A percentile compares a stretch with the other conserved stretches of the same genome.
These are phyloP conservation scores for Xylaria telfairii DNA, from an alignment of 495 filamentous ascomycete species.

Conservation along the genomic window DNA sequence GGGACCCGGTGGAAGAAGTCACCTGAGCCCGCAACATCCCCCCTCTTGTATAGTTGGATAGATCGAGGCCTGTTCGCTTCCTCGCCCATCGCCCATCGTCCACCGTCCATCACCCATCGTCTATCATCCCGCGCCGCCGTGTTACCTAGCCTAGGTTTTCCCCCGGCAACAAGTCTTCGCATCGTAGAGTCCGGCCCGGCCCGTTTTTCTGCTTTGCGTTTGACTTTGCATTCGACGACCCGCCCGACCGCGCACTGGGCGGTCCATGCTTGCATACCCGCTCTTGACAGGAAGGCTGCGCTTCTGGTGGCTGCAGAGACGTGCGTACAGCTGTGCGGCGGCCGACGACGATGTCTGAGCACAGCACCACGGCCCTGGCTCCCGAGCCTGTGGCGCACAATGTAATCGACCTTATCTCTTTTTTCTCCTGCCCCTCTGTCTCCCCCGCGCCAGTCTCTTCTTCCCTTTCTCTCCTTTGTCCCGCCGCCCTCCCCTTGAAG, in stretches of 20 bases:
- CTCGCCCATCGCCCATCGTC: not conserved
- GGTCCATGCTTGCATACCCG: constrained; percentile 30
- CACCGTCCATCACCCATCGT: no score
- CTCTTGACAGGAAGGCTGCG: constrained; percentile 30
- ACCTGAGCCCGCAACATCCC: not conserved
- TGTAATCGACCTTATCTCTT: constrained; percentile 31
- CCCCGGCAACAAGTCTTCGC: not conserved
- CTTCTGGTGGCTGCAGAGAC: constrained; percentile 33
- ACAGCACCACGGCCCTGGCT: constrained; percentile 37
- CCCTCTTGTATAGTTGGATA: not conserved
- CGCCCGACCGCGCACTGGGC: constrained; percentile 34
- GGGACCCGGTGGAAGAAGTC: not conserved
- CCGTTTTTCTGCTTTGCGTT: constrained; percentile 37
- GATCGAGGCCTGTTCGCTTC: not conserved
- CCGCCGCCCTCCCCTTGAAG: not conserved
- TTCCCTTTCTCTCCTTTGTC: constrained; percentile 2
- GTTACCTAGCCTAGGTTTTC: constrained; percentile 22
- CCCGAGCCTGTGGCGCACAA: constrained; percentile 39
- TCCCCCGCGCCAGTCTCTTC: not conserved
- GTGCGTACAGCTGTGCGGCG: constrained; percentile 23
- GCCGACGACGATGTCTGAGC: constrained; percentile 39
- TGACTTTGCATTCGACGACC: constrained; percentile 29
- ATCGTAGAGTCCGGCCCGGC: constrained; percentile 29
- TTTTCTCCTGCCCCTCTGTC: constrained; percentile 11
- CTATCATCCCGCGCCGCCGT: constrained; percentile 27